These are phyloP conservation scores for Tylopilus sp. DNA, from an alignment of 1,284 basidiomycete species.

Conservation along the genomic window DNA sequence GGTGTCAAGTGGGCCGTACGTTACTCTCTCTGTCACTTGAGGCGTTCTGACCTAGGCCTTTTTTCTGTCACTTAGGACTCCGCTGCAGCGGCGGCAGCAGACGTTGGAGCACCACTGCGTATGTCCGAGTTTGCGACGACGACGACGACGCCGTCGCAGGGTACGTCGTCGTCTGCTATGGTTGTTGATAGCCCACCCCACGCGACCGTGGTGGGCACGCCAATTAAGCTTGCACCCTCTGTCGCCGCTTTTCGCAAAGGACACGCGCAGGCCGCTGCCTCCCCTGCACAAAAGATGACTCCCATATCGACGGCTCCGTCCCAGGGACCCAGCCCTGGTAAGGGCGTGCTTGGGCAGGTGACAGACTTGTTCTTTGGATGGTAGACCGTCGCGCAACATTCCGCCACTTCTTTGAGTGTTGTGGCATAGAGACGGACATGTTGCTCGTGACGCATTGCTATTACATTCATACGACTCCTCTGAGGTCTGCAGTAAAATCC, in stretches of 20 bases:
- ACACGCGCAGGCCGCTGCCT: constrained; percentile 30
- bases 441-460: background rate
- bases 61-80: constrained; percentile 44
- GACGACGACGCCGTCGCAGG: constrained; percentile 25
- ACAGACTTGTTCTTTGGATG: constrained; percentile 76
- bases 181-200: constrained; percentile 40
- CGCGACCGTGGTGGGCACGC: constrained; percentile 51
- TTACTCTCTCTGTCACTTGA: constrained; percentile 13
- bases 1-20: constrained; percentile 77
- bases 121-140: constrained; percentile 28
- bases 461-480: background rate
- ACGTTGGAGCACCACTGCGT: constrained; percentile 43
- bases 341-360: constrained; percentile 64
- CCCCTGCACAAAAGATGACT: constrained; percentile 32
- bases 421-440: background rate
- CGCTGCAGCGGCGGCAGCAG: constrained; percentile 47
- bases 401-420: background rate
- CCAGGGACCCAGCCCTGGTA: constrained; percentile 40
- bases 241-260: constrained; percentile 61
- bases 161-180: constrained; percentile 39
- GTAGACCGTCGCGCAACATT: constrained; percentile 52
- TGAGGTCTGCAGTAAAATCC: background rate
- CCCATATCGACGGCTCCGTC: constrained; percentile 15
- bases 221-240: constrained; percentile 66
- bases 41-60: constrained; percentile 2